Base-by-base conservation (phyloP, 1,284 basidiomycete species). In the Ustilago bromivora region DNA sequence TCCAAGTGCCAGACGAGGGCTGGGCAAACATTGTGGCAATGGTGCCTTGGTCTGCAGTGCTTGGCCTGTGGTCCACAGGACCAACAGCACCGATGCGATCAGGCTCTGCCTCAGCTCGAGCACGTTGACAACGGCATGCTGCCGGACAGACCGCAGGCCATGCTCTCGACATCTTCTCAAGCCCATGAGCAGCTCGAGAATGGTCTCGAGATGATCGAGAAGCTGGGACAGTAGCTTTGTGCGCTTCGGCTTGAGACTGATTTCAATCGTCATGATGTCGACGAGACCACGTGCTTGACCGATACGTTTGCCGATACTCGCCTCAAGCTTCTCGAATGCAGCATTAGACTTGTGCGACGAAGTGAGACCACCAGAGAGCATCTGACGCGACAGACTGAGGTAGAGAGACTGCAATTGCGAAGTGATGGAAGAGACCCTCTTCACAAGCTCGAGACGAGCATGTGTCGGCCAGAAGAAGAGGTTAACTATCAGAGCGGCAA, bases 11-110 rank as follows among this genome's bases (percentile, higher is more conserved):
- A 86, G 73, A 3, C 87, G 82, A 0, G 88, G 86, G 0, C 85
- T 86, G 4, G 88, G 88, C 0, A 89, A 77, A 57, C 87, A 88
- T 61, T 89, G 88, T 1, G 88, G 88, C 8, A 89, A 76, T 2
- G 88, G 87, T 17, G 83, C 79, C 13, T 87, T 82, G 0, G 88
- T 88, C 23, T 86, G 82, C 72, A 89, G 85, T 0, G 88, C 85
- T 61, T 88, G 88, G 0, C 84, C 85, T 23, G 85, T 81, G 0
- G 88, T 86, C 86, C 87, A 89, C 2, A 89, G 72, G 36, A 85
- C 87, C 52, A 88, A 78, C 17, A 88, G 79, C n/a, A 89, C 80
- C 1, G 88, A 79, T 0, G 87, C 82, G 36, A 88, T 87, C 11
- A 89, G 61, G 64, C 88, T 88, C 36, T 87, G 86, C 2, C 88